Evolutionary conservation across 179 eudicot species (phyloP).

Genomic region (Spinacia oleracea): DNA sequence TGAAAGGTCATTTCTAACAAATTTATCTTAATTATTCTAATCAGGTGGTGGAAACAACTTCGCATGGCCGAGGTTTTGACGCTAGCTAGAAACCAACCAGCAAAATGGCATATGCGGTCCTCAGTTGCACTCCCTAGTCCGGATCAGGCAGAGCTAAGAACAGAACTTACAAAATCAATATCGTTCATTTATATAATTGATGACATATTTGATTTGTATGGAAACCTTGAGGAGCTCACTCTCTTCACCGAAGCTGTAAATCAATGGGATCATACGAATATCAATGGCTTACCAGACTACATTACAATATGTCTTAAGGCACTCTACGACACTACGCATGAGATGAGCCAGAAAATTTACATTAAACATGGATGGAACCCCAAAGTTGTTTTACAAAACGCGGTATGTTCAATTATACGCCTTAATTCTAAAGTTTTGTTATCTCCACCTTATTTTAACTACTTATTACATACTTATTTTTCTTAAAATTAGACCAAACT

Average conservation of each 20-base stretch:
- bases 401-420: conserved; percentile 35
- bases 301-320: conserved; percentile 53
- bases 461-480: no score
- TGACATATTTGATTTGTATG: conserved; percentile 65
- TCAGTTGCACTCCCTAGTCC: conserved; percentile 38
- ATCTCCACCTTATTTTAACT: no score
- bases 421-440: no score
- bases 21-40: not conserved
- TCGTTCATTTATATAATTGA: conserved; percentile 59
- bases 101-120: conserved; percentile 59
- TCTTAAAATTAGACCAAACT: no score
- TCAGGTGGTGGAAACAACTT: conserved; percentile 68
- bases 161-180: conserved; percentile 55
- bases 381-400: conserved; percentile 19
- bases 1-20: no score
- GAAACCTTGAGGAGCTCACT: conserved; percentile 50
- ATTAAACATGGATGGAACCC: conserved; percentile 35
- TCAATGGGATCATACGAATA: conserved; percentile 48
- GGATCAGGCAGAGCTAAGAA: conserved; percentile 36
- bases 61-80: conserved; percentile 42
- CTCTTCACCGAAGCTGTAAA: conserved; percentile 58
- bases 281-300: conserved; percentile 47
- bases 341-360: conserved; percentile 34
- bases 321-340: conserved; percentile 42
- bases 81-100: conserved; percentile 49